Conservation (phyloP, 2,329 filamentous ascomycete species). For the Botrytis paeoniae region DNA sequence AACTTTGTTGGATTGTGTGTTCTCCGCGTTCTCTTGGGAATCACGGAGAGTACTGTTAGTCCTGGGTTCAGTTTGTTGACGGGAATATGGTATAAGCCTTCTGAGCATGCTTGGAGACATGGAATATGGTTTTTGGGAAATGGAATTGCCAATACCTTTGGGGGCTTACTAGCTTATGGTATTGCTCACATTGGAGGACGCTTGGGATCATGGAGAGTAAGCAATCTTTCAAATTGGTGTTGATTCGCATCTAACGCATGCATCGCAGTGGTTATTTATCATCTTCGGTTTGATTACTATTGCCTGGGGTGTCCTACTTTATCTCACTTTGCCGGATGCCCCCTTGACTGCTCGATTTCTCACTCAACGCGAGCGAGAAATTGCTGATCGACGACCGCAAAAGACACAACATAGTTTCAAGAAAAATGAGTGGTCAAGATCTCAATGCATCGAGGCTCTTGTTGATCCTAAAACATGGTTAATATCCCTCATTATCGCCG, state of each 20-base stretch:
- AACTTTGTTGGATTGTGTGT: slow-evolving; percentile 29
- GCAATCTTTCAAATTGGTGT: neutral
- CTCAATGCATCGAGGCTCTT: slow-evolving; percentile 41
- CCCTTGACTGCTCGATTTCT: slow-evolving; percentile 43
- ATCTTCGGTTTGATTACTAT: slow-evolving; percentile 29
- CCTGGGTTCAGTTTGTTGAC: slow-evolving; percentile 39
- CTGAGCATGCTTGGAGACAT: slow-evolving; percentile 20
- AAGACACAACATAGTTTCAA: slow-evolving; percentile 23
- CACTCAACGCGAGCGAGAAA: slow-evolving; percentile 12
- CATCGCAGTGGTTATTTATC: slow-evolving; percentile 23
- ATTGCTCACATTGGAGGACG: slow-evolving; percentile 29
- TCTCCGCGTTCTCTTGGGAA: slow-evolving; percentile 34
- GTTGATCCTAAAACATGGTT: slow-evolving; percentile 39
- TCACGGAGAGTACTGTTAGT: slow-evolving; percentile 31
- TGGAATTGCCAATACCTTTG: slow-evolving; percentile 37
- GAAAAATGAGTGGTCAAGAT: slow-evolving; percentile 39
- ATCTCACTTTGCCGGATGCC: slow-evolving; percentile 48
- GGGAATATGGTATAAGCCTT: slow-evolving; percentile 35
- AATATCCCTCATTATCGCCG: slow-evolving; percentile 25
- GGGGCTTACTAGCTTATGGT: slow-evolving; percentile 39
- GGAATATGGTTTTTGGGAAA: slow-evolving; percentile 26
- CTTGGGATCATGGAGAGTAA: slow-evolving; percentile 28
- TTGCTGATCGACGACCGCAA: slow-evolving; percentile 15
- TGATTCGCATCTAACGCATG: neutral
- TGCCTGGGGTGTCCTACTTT: slow-evolving; percentile 41